Evolutionary conservation across 73 alveolate genomes (phyloP).

Genomic region (Stentor roeselii): DNA sequence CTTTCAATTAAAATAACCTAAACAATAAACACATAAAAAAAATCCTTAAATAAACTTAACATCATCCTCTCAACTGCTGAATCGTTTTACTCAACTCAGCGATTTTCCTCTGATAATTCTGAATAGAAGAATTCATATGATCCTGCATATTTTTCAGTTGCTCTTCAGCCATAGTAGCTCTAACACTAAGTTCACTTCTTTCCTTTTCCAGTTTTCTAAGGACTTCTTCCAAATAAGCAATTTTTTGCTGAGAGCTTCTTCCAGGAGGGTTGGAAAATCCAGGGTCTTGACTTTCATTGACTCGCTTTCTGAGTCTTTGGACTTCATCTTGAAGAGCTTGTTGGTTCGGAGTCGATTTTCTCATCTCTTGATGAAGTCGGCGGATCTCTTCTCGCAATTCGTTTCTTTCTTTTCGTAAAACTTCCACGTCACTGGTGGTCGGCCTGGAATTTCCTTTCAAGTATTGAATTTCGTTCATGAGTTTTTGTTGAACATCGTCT

Average conservation of each 20-base stretch:
- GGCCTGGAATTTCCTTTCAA: slow-evolving; percentile 16
- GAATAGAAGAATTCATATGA: slow-evolving; percentile 79
- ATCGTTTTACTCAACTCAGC: slow-evolving; percentile 77
- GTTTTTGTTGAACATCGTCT: slow-evolving; percentile 25
- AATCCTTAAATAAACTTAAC: too few relatives aligned
- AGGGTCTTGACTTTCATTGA: slow-evolving; percentile 51
- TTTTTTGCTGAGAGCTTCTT: slow-evolving; percentile 73
- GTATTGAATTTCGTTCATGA: slow-evolving; percentile 41
- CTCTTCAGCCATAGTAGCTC: slow-evolving; percentile 98
- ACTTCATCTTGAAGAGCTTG: slow-evolving; percentile 43
- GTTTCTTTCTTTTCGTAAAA: slow-evolving; percentile 85
- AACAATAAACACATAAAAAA: too few relatives aligned
- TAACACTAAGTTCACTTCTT: slow-evolving; percentile 88
- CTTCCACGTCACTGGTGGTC: slow-evolving; percentile 35
- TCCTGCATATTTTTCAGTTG: slow-evolving; percentile 88
- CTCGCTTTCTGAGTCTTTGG: slow-evolving; percentile 60
- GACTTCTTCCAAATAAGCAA: slow-evolving; percentile 83
- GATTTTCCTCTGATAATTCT: slow-evolving; percentile 86
- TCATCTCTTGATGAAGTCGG: slow-evolving; percentile 30
- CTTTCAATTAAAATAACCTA: too few relatives aligned
- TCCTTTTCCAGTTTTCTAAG: slow-evolving; percentile 93
- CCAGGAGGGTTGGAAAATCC: slow-evolving; percentile 80
- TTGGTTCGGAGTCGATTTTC: neutral
- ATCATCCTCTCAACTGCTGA: slow-evolving; percentile 13
- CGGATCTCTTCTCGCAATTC: slow-evolving; percentile 86